Percentiles rank a stretch among this genome's conserved stretches.
These are phyloP conservation scores for Mycocentrospora acerina DNA, from an alignment of 2,329 filamentous ascomycete genomes.

Conservation along the genomic window DNA sequence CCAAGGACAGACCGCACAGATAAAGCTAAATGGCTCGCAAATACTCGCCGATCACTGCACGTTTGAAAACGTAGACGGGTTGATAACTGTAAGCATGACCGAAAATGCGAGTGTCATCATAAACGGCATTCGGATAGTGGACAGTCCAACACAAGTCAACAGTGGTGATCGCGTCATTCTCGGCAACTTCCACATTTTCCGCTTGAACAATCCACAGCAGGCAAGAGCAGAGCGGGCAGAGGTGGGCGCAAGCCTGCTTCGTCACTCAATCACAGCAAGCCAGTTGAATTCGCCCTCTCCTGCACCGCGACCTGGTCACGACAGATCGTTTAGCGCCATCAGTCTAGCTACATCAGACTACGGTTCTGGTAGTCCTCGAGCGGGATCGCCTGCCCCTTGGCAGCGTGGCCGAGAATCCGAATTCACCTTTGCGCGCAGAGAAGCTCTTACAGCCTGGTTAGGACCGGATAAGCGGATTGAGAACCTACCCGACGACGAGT, in stretches of 20 bases:
- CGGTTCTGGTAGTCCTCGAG: slow-evolving; percentile 69
- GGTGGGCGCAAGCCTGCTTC: slow-evolving; percentile 71
- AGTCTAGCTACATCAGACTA: slow-evolving; percentile 79
- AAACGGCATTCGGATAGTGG: slow-evolving; percentile 79
- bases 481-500: slow-evolving; percentile 86
- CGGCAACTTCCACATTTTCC: slow-evolving; percentile 97
- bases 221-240: slow-evolving; percentile 89
- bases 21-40: slow-evolving; percentile 88
- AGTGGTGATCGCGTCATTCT: slow-evolving; percentile 95
- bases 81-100: slow-evolving; percentile 85
- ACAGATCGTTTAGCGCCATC: slow-evolving; percentile 63
- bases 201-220: slow-evolving; percentile 97
- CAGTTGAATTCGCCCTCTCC: slow-evolving; percentile 68
- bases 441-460: slow-evolving; percentile 88
- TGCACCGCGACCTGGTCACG: slow-evolving; percentile 66
- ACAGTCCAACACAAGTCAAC: slow-evolving; percentile 80
- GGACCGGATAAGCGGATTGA: slow-evolving; percentile 90
- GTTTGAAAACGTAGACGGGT: slow-evolving; percentile 90
- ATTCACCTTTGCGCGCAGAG: slow-evolving; percentile 89
- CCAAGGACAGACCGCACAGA: slow-evolving; percentile 74
- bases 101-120: slow-evolving; percentile 98
- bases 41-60: slow-evolving; percentile 91
- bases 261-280: slow-evolving; percentile 72
- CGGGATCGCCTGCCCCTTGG: slow-evolving; percentile 75
- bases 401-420: slow-evolving; percentile 76